Conservation (phyloP, 2,329 filamentous ascomycete species). For the Aureobasidium pullulans region DNA sequence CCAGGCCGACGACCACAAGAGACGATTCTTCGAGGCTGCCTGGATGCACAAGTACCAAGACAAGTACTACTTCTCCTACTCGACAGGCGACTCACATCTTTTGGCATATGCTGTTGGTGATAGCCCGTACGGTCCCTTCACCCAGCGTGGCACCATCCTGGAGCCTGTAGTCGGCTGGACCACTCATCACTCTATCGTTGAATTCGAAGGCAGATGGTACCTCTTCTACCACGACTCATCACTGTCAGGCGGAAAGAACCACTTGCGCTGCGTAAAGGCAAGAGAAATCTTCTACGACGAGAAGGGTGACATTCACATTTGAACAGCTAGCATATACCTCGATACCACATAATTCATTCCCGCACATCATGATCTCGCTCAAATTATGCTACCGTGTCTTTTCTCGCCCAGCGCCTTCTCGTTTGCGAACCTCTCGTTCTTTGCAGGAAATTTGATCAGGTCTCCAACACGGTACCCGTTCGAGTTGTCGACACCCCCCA, state of each 20-base stretch:
- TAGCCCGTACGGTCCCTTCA: constrained; percentile 63
- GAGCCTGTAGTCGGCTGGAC: constrained; percentile 76
- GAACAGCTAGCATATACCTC: background rate
- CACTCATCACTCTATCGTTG: constrained; percentile 71
- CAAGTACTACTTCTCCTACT: constrained; percentile 70
- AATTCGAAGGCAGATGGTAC: constrained; percentile 65
- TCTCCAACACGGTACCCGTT: too few relatives aligned
- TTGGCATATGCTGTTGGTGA: constrained; percentile 61
- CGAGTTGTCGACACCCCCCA: too few relatives aligned
- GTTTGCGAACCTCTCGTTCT: too few relatives aligned
- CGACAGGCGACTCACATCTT: constrained; percentile 70
- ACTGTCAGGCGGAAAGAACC: constrained; percentile 60
- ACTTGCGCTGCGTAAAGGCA: constrained; percentile 66
- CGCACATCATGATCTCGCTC: too few relatives aligned
- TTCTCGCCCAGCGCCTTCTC: background rate
- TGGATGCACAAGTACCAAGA: constrained; percentile 69
- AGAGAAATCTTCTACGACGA: constrained; percentile 66
- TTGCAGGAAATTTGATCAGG: too few relatives aligned
- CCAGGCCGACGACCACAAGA: constrained; percentile 60
- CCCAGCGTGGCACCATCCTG: constrained; percentile 61
- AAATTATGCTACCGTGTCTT: too few relatives aligned
- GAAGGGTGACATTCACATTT: constrained; percentile 49
- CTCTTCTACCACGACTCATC: constrained; percentile 71
- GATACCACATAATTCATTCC: background rate
- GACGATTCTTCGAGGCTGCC: constrained; percentile 72